Evolutionary conservation across 1,284 basidiomycete species (phyloP), one percentile per base, ranked within the genome.

Genomic region (Naganishia liquefaciens): DNA sequence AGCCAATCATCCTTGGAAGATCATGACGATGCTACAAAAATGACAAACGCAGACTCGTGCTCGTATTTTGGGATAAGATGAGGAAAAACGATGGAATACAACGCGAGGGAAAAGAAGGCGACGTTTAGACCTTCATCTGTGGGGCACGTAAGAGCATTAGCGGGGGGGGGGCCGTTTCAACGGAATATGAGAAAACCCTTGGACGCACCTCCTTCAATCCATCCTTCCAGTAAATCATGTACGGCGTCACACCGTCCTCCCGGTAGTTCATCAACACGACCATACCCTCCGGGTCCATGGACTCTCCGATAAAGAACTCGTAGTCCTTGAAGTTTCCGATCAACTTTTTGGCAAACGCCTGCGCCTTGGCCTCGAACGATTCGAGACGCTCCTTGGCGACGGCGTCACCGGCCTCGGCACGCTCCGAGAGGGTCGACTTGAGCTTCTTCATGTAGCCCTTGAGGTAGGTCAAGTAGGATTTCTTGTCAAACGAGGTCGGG

Each of bases 191-290:
- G 25, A 40, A 17, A 27, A 21, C 33, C 13, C 6, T 21, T n/a
- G 15, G 25, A 66, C 55, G 76, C 30, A 76, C 70, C 75, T 86
- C 82, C 80, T 91, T 90, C 71, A 92, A 78, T 57, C 93, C 93
- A 79, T 95, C 86, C 81, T 89, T 93, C 92, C 91, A 95, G 83
- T 94, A 89, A 44, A 87, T 92, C 80, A 95, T 87, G 81, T 90
- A 98, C 53, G 76, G 94, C 61, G 83, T 84, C 64, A 78, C 75
- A 70, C 83, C 83, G 73, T 84, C 83, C 77, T 83, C 82, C 63
- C 82, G 80, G 80, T 83, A 83, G 75, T 78, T 79, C 75, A 96
- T 86, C 64, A 97, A 84, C 49, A 87, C 89, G 71, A 95, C 84
- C 90, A 94, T 90, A 69, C 92, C 93, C 39, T 94, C 88, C 21